Evolutionary conservation across 805 yeast genomes (phyloP).

Genomic region (Suhomyces tanzawaensis): DNA sequence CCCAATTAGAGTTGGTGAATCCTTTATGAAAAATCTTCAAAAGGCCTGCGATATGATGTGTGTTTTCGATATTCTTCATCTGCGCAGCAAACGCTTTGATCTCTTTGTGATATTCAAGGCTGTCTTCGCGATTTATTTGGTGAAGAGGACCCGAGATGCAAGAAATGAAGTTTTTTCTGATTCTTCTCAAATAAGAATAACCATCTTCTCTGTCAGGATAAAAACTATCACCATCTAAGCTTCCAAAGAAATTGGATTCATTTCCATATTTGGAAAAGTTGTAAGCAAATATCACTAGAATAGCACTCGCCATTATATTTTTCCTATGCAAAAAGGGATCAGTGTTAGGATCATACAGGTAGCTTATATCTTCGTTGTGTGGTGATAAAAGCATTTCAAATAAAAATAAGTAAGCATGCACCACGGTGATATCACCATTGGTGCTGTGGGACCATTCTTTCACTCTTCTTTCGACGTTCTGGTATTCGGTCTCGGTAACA

Average conservation of each 20-base stretch:
- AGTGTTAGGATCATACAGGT: constrained; percentile 48
- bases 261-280: constrained; percentile 48
- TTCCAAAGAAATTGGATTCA: constrained; percentile 33
- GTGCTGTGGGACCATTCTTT: constrained; percentile 9
- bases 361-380: constrained; percentile 45
- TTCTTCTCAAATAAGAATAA: constrained; percentile 47
- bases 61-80: constrained; percentile 38
- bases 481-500: constrained; percentile 7
- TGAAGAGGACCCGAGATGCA: constrained; percentile 24
- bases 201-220: constrained; percentile 47
- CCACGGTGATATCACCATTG: constrained; percentile 31
- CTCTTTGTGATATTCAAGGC: constrained; percentile 39
- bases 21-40: constrained; percentile 42
- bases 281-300: constrained; percentile 52
- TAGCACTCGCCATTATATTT: constrained; percentile 41
- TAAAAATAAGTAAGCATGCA: constrained; percentile 60
- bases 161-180: constrained; percentile 41
- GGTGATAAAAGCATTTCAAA: constrained; percentile 61
- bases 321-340: constrained; percentile 45
- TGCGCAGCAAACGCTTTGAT: constrained; percentile 41
- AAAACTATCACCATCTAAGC: constrained; percentile 11
- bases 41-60: constrained; percentile 56
- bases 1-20: constrained; percentile 46
- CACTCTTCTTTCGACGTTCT: constrained; percentile 9
- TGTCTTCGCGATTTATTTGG: constrained; percentile 10